These are phyloP conservation scores for Penicillium sp. DNA, from an alignment of 2,329 filamentous ascomycete species.

Conservation along the genomic window DNA sequence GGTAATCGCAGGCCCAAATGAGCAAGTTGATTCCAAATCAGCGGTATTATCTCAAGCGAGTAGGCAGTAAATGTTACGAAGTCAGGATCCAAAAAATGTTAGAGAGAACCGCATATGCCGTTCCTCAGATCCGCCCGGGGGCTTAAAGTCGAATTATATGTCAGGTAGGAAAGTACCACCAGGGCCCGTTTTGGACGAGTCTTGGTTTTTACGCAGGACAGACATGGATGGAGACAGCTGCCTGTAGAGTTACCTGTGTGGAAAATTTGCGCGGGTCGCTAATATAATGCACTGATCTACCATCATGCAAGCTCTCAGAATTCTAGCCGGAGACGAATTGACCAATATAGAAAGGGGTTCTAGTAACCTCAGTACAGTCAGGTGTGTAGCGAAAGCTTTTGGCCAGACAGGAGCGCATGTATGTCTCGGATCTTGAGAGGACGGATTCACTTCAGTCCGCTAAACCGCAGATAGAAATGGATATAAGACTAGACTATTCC, in stretches of 20 bases:
- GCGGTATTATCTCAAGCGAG: background rate
- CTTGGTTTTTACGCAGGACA: background rate
- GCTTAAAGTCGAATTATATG: background rate
- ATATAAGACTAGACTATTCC: background rate
- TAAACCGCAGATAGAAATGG: background rate
- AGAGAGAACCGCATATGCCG: background rate
- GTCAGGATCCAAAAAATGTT: background rate
- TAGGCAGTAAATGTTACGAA: background rate
- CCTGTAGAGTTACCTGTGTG: too few species aligned
- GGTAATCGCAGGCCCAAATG: too few species aligned
- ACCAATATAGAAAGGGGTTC: too few species aligned
- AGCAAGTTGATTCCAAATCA: background rate
- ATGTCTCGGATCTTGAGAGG: too few species aligned
- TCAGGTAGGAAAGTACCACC: background rate
- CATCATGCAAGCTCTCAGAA: too few species aligned
- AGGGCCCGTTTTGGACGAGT: background rate
- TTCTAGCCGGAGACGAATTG: too few species aligned
- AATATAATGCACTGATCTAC: too few species aligned
- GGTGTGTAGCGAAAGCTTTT: too few species aligned
- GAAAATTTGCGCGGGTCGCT: too few species aligned
- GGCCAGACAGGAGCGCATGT: too few species aligned
- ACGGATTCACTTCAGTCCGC: background rate
- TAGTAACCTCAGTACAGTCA: too few species aligned
- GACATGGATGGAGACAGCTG: background rate
- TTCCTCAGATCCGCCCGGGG: background rate